phyloP scores from a whole-genome alignment of 208 protist species.

The Entamoeba histolytica region DNA sequence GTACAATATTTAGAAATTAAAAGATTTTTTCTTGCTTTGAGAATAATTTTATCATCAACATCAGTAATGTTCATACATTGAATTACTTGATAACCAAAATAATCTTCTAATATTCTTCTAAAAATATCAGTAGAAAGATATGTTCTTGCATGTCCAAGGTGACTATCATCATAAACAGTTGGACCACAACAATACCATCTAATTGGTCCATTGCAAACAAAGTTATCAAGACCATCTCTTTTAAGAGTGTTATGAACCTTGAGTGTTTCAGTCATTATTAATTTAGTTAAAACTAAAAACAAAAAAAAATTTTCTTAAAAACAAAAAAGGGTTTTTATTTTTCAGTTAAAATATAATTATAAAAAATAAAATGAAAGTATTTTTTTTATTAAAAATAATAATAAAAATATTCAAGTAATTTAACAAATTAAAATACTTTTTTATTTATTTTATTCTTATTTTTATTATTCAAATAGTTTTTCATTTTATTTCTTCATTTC shows the following conservation, averaged over 20 bases:
- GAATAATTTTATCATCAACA: constrained; percentile 86
- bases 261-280: not conserved
- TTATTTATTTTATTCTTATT: too few species aligned
- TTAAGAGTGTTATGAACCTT: not conserved
- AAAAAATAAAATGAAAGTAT: too few species aligned
- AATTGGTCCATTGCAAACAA: not conserved
- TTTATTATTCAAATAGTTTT: too few species aligned
- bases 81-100: constrained; percentile 66
- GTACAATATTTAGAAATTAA: not conserved
- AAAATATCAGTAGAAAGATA: constrained; percentile 90
- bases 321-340: too few species aligned
- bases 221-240: not conserved
- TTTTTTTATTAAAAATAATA: too few species aligned
- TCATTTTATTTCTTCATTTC: too few species aligned
- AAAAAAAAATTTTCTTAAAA: too few species aligned
- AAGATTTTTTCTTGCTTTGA: not conserved
- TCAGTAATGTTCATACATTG: constrained; percentile 92
- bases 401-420: too few species aligned
- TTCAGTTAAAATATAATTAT: too few species aligned
- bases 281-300: too few species aligned
- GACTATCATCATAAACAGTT: constrained; percentile 76
- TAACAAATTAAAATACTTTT: too few species aligned
- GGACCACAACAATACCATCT: constrained; percentile 76
- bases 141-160: constrained; percentile 84
- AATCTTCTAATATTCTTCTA: constrained; percentile 73